Base-by-base conservation (phyloP, 202 grass and related monocot genomes). In the Sporobolus alterniflorus region DNA sequence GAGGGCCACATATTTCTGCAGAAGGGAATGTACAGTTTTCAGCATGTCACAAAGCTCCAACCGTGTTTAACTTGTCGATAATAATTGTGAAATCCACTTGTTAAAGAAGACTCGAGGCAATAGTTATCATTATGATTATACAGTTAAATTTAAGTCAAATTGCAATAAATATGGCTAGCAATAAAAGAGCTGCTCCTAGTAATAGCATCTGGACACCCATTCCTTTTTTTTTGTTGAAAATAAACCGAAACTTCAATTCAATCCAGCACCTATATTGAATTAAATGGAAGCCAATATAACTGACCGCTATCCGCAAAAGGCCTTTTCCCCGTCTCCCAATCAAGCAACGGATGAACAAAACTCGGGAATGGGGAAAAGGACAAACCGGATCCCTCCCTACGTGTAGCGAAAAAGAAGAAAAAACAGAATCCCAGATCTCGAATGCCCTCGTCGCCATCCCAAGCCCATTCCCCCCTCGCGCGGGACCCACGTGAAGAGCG, bases 1-100 rank as follows among this genome's bases (percentile, higher is more conserved):
- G 48, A 99, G 87, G 30, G 96, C 96, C 52, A 96, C 91, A 20
- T 94, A 99, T 87, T 33, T 96, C 96, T 99, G 75, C 80, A 92
- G 33, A 83, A 9, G 75, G 22, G 29, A 77, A 24, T 56, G 26
- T 60, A 11, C 36, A 48, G 56, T 77, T 46, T 22, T 77, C 11
- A 71, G 47, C 29, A 61, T 78, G 39, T 9, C 25, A 36, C 47
- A 18, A 74, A 81, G 29, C 5, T 13, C 1, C 12, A 78, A 12
- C 26, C 20, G 21, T 77, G 52, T 32, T 54, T 28, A 54, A 30
- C 1, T 34, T 65, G 22, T 1, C 8, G 39, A 11, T 6, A 3
- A 29, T 67, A 52, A 73, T 14, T 25, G 13, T 31, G 68, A 21
- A 78, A 29, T 40, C 25, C 72, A 39, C 49, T 51, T n/a, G 54